Evolutionary conservation across 2,329 filamentous ascomycete genomes (phyloP).

Genomic region (Scedosporium apiospermum): DNA sequence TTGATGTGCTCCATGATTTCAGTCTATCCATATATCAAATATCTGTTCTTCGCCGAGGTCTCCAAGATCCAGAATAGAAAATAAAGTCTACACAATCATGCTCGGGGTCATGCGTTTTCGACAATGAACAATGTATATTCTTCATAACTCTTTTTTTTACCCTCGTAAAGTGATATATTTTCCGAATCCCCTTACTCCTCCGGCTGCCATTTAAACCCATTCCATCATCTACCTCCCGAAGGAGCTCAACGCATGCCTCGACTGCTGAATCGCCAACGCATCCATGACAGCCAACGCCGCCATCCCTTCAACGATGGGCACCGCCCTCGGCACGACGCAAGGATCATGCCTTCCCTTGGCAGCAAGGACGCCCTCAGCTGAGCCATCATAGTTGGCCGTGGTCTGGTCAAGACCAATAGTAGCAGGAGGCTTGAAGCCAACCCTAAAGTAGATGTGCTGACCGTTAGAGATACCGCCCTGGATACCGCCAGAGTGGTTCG

Average conservation of each 20-base stretch:
- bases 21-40: too few relatives aligned
- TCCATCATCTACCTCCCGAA: slow-evolving; percentile 6
- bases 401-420: slow-evolving; percentile 85
- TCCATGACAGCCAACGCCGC: slow-evolving; percentile 81
- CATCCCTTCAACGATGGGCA: slow-evolving; percentile 89
- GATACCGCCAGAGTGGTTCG: slow-evolving; percentile 90
- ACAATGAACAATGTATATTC: too few relatives aligned
- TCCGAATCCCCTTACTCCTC: neutral
- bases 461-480: slow-evolving; percentile 95
- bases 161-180: too few relatives aligned
- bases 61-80: too few relatives aligned
- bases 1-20: neutral
- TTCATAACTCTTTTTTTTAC: too few relatives aligned
- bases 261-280: slow-evolving; percentile 73
- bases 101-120: too few relatives aligned
- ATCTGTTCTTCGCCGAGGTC: too few relatives aligned
- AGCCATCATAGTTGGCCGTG: slow-evolving; percentile 70
- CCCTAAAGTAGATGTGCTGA: slow-evolving; percentile 85
- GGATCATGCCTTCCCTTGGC: slow-evolving; percentile 94
- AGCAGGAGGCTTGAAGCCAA: slow-evolving; percentile 90
- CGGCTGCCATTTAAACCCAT: neutral
- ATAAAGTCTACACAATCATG: too few relatives aligned
- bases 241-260: slow-evolving; percentile 26
- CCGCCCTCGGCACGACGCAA: slow-evolving; percentile 79
- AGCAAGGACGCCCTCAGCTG: slow-evolving; percentile 62